Base-by-base conservation (phyloP, 2,329 filamentous ascomycete species). In the Cadophora malorum region DNA sequence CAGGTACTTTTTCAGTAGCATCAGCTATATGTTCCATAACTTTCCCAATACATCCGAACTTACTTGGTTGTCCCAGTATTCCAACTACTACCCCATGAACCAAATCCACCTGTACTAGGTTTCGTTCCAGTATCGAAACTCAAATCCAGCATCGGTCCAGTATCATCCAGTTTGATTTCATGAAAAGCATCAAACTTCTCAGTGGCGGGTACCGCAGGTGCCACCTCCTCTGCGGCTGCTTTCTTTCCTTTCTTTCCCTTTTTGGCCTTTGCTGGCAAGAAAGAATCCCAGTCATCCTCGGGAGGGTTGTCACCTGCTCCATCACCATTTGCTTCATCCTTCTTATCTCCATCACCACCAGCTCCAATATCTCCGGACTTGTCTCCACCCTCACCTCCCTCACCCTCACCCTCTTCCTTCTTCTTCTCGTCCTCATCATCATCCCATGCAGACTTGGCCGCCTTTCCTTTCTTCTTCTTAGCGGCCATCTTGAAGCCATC, bases 111-210 rank as follows among this genome's bases (percentile, higher is more conserved):
- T 8, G 63, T 65, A 74, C 77, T 71, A 49, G 78, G 75, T 71
- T 85, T 85, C 14, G 76, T 76, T 47, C 81, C 81, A 41, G 80
- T 77, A 61, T 84, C 84, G 73, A 88, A 84, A 68, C 82, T 84
- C 16, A 88, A 75, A 69, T 89, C 86, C 6, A 88, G 76, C 65
- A 86, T 85, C 1, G 87, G 86, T n/a, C 81, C 83, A 31, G 79
- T 76, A 66, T 90, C 88, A 66, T 90, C 88, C 31, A 93, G 79
- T 74, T 88, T 91, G 71, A 93, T 88, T 33, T 92, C 89, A 55
- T 91, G 84, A 72, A 92, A 92, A n/a, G 83, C 79, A 66, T 86
- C 84, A 53, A 83, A 79, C 59, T 82, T 83, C 21, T 77, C 76
- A 28, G 71, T 64, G 1, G 69, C 69, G 19, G 79, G 72, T 14